A percentile compares a stretch with the other conserved stretches of the same genome.
These are phyloP conservation scores for Golovinomyces cichoracearum DNA, from an alignment of 2,329 filamentous ascomycete species.

Conservation along the genomic window DNA sequence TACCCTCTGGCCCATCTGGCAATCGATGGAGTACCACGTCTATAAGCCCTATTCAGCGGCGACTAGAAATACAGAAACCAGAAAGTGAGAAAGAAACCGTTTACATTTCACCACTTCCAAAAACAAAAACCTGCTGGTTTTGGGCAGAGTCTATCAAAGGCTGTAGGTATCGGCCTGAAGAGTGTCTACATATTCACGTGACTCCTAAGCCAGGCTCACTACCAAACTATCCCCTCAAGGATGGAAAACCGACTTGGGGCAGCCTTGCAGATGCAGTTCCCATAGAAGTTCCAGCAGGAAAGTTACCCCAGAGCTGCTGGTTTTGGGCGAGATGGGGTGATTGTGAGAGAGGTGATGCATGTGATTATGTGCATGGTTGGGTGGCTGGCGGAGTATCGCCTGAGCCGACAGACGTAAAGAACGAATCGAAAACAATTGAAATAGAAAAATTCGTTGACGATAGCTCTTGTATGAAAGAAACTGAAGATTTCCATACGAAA, in stretches of 20 bases:
- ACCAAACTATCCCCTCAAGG: constrained; percentile 1
- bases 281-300: neutral
- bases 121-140: constrained; percentile 1
- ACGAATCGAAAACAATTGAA: neutral
- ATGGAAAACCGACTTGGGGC: constrained; percentile 2
- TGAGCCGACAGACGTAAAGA: neutral
- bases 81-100: neutral
- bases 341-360: neutral
- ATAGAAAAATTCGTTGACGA: too few species aligned
- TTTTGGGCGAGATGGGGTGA: constrained; percentile 1
- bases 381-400: constrained; percentile 1
- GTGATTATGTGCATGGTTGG: constrained; percentile 1
- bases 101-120: neutral
- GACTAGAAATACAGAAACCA: neutral
- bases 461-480: neutral
- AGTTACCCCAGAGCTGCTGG: constrained; percentile 1
- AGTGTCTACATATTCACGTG: constrained; percentile 1
- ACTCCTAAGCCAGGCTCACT: neutral
- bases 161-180: constrained; percentile 1
- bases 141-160: neutral
- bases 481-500: neutral
- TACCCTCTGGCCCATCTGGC: too few species aligned
- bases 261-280: constrained; percentile 1
- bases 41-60: neutral
- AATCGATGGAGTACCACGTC: neutral